Conservation (phyloP, 2,329 filamentous ascomycete species). For the Cladophialophora exuberans region DNA sequence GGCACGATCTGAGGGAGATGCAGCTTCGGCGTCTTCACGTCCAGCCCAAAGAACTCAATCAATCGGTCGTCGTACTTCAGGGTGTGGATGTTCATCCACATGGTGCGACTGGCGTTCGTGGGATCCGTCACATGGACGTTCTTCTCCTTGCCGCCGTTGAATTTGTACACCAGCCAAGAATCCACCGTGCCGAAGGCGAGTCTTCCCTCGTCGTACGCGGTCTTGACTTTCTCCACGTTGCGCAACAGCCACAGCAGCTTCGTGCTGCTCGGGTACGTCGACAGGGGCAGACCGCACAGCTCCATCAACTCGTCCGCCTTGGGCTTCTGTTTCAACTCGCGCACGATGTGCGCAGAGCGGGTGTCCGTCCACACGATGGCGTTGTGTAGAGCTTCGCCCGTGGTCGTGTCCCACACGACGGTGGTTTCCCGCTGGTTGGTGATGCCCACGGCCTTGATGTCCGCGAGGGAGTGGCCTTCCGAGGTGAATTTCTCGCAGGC, state of each 20-base stretch:
- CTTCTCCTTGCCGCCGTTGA: conserved; percentile 61
- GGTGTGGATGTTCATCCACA: conserved; percentile 81
- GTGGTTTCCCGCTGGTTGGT: conserved; percentile 83
- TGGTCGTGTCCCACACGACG: conserved; percentile 73
- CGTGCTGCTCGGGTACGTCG: conserved; percentile 77
- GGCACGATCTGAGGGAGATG: conserved; percentile 73
- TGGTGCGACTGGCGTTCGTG: conserved; percentile 77
- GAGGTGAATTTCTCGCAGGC: conserved; percentile 66
- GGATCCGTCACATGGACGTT: conserved; percentile 74
- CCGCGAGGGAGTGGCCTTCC: conserved; percentile 62
- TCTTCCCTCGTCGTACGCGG: conserved; percentile 69
- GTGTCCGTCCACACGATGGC: conserved; percentile 83
- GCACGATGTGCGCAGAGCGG: conserved; percentile 70
- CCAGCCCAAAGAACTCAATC: conserved; percentile 72
- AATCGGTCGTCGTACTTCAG: conserved; percentile 73
- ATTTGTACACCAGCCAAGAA: conserved; percentile 75
- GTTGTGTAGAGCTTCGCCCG: conserved; percentile 73
- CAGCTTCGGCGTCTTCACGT: conserved; percentile 60
- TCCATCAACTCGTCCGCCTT: conserved; percentile 65
- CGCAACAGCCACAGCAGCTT: conserved; percentile 75
- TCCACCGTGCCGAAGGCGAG: conserved; percentile 79
- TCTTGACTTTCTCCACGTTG: conserved; percentile 65
- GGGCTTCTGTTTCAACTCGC: conserved; percentile 66
- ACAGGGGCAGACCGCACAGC: conserved; percentile 73
- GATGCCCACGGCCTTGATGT: conserved; percentile 73